Evolutionary conservation across 163 green algal species (phyloP).

Genomic region (Prototheca wickerhamii): DNA sequence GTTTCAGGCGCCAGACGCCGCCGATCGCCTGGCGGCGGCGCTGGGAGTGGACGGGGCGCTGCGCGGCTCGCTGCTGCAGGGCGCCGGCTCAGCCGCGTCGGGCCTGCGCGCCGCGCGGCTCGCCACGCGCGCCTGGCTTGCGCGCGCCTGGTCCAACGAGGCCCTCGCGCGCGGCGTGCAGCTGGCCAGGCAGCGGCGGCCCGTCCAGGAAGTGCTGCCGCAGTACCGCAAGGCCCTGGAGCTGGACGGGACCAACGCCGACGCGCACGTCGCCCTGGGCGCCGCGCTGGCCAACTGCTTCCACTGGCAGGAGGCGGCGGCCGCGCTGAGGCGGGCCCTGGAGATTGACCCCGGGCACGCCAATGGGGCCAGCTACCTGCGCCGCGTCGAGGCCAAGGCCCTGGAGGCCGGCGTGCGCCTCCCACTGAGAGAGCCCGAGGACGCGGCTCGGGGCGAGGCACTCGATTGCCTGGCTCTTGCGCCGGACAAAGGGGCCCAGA

Average conservation of each 20-base stretch:
- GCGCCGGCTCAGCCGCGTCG: too few species aligned
- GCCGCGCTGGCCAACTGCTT: background rate
- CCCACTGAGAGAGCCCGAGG: too few species aligned
- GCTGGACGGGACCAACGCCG: background rate
- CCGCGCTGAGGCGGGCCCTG: background rate
- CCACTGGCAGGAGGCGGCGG: background rate
- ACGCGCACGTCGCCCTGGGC: conserved; percentile 1
- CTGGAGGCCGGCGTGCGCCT: background rate
- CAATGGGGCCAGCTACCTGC: background rate
- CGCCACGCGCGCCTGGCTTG: background rate
- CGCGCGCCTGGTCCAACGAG: background rate
- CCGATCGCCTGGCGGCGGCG: background rate
- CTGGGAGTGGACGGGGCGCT: background rate
- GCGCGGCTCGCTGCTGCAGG: too few species aligned
- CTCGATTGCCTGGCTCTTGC: too few species aligned
- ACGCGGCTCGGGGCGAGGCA: too few species aligned
- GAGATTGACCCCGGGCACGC: background rate
- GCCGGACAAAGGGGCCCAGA: too few species aligned
- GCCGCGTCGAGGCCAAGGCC: background rate
- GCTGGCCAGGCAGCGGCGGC: background rate
- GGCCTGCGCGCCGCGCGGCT: too few species aligned
- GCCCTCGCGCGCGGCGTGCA: background rate
- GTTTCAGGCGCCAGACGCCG: background rate
- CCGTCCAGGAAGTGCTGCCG: background rate
- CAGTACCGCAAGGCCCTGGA: background rate